Evolutionary conservation across 495 filamentous ascomycete genomes (phyloP).

Genomic region (Penicillium antarcticum): DNA sequence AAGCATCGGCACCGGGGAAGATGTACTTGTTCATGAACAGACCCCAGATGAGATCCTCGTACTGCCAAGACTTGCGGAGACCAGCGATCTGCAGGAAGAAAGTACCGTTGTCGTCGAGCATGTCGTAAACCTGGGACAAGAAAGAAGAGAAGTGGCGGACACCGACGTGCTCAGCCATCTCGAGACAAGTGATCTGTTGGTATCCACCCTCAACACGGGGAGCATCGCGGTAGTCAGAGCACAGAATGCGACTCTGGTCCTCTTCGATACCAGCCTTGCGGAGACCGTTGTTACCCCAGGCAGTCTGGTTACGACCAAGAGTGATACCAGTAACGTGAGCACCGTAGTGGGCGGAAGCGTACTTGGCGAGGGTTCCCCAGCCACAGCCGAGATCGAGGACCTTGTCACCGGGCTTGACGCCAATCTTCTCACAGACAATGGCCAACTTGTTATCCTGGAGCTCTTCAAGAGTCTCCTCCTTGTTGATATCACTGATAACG

Average conservation of each 20-base stretch:
- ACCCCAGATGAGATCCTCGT: slow-evolving; percentile 72
- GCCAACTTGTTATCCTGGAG: slow-evolving; percentile 70
- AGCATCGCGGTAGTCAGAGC: slow-evolving; percentile 69
- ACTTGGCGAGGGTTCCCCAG: slow-evolving; percentile 69
- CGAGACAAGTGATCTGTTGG: slow-evolving; percentile 70
- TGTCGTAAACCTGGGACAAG: slow-evolving; percentile 61
- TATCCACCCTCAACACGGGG: slow-evolving; percentile 57
- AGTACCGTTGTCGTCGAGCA: slow-evolving; percentile 68
- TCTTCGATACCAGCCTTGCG: slow-evolving; percentile 58
- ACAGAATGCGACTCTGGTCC: slow-evolving; percentile 60
- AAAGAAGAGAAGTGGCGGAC: slow-evolving; percentile 62
- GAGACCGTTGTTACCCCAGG: slow-evolving; percentile 66
- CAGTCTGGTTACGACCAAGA: slow-evolving; percentile 68
- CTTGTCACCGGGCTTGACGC: slow-evolving; percentile 56
- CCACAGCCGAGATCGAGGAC: slow-evolving; percentile 70
- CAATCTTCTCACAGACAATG: slow-evolving; percentile 72
- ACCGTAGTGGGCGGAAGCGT: slow-evolving; percentile 60
- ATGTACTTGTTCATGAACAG: slow-evolving; percentile 78
- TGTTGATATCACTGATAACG: slow-evolving; percentile 62
- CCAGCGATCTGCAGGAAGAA: slow-evolving; percentile 74
- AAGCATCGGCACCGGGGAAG: slow-evolving; percentile 69
- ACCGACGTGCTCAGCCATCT: slow-evolving; percentile 76
- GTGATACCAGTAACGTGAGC: slow-evolving; percentile 65
- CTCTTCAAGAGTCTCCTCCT: slow-evolving; percentile 63
- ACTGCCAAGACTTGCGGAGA: slow-evolving; percentile 67